These are phyloP conservation scores for Aspergillus taichungensis DNA, from an alignment of 495 filamentous ascomycete species.

Conservation along the genomic window DNA sequence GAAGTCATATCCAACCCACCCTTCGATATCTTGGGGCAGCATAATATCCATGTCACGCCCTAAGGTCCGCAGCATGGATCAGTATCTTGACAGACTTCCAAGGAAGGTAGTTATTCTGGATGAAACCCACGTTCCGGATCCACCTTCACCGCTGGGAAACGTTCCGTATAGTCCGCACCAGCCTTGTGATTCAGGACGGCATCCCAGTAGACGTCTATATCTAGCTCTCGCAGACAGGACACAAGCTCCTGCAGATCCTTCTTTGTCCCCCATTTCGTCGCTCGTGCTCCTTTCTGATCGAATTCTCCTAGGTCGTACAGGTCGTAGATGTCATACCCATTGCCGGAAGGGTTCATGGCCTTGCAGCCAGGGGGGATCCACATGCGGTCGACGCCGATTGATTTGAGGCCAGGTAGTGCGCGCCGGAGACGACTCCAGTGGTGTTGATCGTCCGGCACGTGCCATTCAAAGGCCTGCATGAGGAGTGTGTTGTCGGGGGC, in stretches of 20 bases:
- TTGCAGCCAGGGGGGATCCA: slow-evolving; percentile 74
- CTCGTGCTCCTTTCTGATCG: slow-evolving; percentile 54
- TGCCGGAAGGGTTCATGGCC: slow-evolving; percentile 50
- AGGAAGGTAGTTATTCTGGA: not conserved
- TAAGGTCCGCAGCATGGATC: slow-evolving; percentile 4
- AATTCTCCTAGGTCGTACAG: slow-evolving; percentile 72
- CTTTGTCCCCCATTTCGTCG: slow-evolving; percentile 68
- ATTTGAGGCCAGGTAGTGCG: slow-evolving; percentile 46
- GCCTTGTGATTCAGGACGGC: slow-evolving; percentile 73
- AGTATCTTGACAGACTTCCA: not conserved
- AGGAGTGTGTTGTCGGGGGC: slow-evolving; percentile 49
- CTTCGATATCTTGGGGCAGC: slow-evolving; percentile 53
- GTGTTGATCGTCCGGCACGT: slow-evolving; percentile 52
- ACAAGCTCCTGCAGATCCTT: slow-evolving; percentile 50
- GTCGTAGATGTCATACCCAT: slow-evolving; percentile 74
- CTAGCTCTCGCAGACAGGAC: slow-evolving; percentile 38
- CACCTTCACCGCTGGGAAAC: slow-evolving; percentile 52
- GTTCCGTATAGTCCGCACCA: slow-evolving; percentile 54
- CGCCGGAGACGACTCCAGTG: slow-evolving; percentile 55
- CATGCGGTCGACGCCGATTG: slow-evolving; percentile 55
- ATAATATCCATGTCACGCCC: slow-evolving; percentile 50
- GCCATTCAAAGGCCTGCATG: slow-evolving; percentile 70
- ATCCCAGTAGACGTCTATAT: slow-evolving; percentile 61
- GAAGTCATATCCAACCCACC: slow-evolving; percentile 63
- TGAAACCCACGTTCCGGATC: slow-evolving; percentile 38